These are phyloP conservation scores for Sapria himalayana DNA, from an alignment of 345 rosid species.

Conservation along the genomic window DNA sequence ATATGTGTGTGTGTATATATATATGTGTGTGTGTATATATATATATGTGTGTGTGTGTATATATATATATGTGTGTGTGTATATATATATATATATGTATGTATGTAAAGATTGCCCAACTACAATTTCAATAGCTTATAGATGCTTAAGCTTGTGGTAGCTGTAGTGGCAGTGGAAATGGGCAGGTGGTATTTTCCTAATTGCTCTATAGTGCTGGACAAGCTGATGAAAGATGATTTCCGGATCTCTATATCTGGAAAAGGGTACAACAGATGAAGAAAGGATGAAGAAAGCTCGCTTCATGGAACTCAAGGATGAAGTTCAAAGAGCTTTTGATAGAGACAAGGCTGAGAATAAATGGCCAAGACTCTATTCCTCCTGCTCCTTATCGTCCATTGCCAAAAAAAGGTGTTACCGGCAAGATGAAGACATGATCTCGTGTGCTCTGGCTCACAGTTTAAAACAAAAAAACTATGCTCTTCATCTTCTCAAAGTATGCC, in stretches of 20 bases:
- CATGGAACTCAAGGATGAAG: slow-evolving; percentile 64
- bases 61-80: too few species aligned
- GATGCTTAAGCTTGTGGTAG: slow-evolving; percentile 5
- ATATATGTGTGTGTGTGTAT: too few species aligned
- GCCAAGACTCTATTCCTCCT: slow-evolving; percentile 34
- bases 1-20: too few species aligned
- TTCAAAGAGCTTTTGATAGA: slow-evolving; percentile 58
- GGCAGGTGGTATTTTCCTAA: slow-evolving; percentile 69
- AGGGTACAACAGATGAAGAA: slow-evolving; percentile 40
- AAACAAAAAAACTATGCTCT: too few species aligned
- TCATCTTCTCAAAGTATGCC: too few species aligned
- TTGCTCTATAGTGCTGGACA: slow-evolving; percentile 74
- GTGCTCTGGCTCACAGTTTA: too few species aligned
- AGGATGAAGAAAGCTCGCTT: slow-evolving; percentile 44
- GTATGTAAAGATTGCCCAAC: too few species aligned
- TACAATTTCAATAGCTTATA: too few species aligned
- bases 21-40: too few species aligned
- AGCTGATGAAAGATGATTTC: slow-evolving; percentile 93
- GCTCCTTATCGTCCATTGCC: slow-evolving; percentile 39
- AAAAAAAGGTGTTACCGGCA: slow-evolving; percentile 13
- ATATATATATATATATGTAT: too few species aligned
- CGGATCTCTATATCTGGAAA: slow-evolving; percentile 54
- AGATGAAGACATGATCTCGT: too few species aligned
- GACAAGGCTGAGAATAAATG: slow-evolving; percentile 54
- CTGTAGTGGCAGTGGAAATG: slow-evolving; percentile 44